Conservation (phyloP, 2,329 filamentous ascomycete species). For the Monilinia polystroma region DNA sequence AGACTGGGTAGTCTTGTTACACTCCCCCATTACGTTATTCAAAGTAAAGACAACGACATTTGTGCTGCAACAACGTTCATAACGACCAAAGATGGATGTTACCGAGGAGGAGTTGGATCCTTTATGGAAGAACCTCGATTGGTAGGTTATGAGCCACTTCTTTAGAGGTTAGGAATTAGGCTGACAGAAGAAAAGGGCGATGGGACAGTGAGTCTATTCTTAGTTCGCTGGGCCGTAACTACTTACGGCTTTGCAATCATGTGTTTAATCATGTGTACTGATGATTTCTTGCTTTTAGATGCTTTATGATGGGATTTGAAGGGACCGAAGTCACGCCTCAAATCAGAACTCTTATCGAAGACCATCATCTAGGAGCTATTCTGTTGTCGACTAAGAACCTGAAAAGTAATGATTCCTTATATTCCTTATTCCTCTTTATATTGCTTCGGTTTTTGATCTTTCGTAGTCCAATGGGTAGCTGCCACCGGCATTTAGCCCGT, state of each 20-base stretch:
- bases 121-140: conserved; percentile 39
- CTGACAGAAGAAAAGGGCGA: conserved; percentile 49
- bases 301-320: conserved; percentile 62
- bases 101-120: conserved; percentile 45
- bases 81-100: conserved; percentile 49
- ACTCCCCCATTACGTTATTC: neutral
- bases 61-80: neutral
- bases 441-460: conserved; percentile 17
- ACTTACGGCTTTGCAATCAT: neutral
- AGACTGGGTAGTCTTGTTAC: conserved; percentile 6
- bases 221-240: conserved; percentile 54
- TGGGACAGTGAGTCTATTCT: conserved; percentile 64
- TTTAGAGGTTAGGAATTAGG: conserved; percentile 17
- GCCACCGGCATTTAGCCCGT: neutral
- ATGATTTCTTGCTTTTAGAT: conserved; percentile 1
- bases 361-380: conserved; percentile 86
- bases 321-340: conserved; percentile 80
- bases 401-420: conserved; percentile 57
- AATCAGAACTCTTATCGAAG: conserved; percentile 75
- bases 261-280: conserved; percentile 4
- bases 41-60: neutral
- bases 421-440: conserved; percentile 12
- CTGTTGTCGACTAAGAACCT: conserved; percentile 81
- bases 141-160: conserved; percentile 30
- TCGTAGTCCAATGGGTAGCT: neutral